Conservation (phyloP, 129 eudicot species). For the Tagetes erecta region DNA sequence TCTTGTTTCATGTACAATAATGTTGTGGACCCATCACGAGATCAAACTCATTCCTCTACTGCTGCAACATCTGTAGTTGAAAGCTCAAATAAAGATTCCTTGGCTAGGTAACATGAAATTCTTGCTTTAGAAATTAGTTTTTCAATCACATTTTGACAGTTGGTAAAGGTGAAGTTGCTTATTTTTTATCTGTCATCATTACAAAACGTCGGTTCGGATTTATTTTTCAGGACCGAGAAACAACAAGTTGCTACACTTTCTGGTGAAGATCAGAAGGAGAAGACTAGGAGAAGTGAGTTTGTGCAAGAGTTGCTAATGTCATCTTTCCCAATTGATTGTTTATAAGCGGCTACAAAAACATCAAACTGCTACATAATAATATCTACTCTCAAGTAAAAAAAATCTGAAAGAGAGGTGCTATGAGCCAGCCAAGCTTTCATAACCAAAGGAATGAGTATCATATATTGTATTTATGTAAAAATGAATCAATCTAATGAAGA, state of each 20-base stretch:
- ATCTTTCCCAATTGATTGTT: slow-evolving; percentile 67
- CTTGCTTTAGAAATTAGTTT: slow-evolving; percentile 4
- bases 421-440: no score
- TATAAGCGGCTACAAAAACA: slow-evolving; percentile 38
- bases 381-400: no score
- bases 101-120: slow-evolving; percentile 12
- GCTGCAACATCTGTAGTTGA: slow-evolving; percentile 33
- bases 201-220: background rate
- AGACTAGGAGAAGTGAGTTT: slow-evolving; percentile 67
- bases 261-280: slow-evolving; percentile 84
- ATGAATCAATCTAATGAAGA: no score
- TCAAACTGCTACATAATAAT: no score
- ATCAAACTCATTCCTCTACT: slow-evolving; percentile 40
- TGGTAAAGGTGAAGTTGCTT: background rate
- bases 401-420: no score
- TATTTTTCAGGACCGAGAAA: slow-evolving; percentile 38
- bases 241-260: slow-evolving; percentile 42
- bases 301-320: slow-evolving; percentile 83
- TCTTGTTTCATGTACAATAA: slow-evolving; percentile 63
- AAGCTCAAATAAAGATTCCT: slow-evolving; percentile 30
- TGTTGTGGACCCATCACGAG: slow-evolving; percentile 37
- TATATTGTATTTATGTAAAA: no score
- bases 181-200: background rate
- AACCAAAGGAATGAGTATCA: no score
- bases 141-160: background rate